phyloP scores from a whole-genome alignment of 345 rosid genomes.

The Arabidopsis arenosa region DNA sequence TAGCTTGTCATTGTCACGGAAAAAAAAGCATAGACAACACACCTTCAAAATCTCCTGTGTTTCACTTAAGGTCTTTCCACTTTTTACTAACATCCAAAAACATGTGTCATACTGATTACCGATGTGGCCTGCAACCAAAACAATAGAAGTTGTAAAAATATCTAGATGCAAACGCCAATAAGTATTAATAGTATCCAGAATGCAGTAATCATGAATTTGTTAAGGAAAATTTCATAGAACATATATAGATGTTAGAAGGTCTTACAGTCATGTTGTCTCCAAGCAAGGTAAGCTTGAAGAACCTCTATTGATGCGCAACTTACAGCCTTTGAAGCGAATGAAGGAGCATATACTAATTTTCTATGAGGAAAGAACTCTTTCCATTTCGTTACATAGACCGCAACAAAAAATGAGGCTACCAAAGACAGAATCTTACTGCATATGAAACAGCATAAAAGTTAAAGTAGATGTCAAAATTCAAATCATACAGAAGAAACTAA shows the following conservation, averaged over 20 bases:
- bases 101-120: conserved; percentile 69
- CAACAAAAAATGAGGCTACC: conserved; percentile 68
- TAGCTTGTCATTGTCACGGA: not conserved
- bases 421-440: conserved; percentile 83
- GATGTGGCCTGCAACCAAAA: conserved; percentile 61
- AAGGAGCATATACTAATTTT: conserved; percentile 65
- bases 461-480: not conserved
- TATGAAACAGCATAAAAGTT: conserved; percentile 19
- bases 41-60: conserved; percentile 75
- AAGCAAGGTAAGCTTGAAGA: conserved; percentile 77
- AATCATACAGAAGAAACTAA: not conserved
- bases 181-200: not conserved
- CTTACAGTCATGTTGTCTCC: conserved; percentile 90
- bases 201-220: not conserved
- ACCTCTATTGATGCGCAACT: conserved; percentile 73
- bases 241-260: not conserved
- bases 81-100: conserved; percentile 68
- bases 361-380: conserved; percentile 61
- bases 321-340: conserved; percentile 60
- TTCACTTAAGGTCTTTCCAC: conserved; percentile 67
- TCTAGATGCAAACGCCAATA: conserved; percentile 2
- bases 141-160: not conserved
- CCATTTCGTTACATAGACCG: conserved; percentile 71
- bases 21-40: conserved; percentile 12
- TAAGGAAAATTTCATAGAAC: not conserved